Conservation (phyloP, 345 rosid species). For the Camelina hispida region DNA sequence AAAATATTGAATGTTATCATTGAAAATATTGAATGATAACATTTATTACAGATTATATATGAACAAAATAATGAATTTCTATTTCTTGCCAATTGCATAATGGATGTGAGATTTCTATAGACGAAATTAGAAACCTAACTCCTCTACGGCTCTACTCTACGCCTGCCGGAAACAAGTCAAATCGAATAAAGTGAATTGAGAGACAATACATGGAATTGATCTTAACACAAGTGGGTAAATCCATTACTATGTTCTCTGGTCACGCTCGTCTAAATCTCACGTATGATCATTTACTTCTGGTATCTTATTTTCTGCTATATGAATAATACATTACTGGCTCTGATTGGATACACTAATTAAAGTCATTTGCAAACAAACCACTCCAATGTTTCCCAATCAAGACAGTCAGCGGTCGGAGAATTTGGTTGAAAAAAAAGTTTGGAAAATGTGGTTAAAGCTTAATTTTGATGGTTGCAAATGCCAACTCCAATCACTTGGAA, state of each 20-base stretch:
- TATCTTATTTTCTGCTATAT: background rate
- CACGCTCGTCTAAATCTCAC: slow-evolving; percentile 8
- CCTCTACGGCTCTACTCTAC: background rate
- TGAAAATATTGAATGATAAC: background rate
- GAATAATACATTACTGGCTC: no score
- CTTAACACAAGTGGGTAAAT: background rate
- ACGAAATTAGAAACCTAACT: slow-evolving; percentile 21
- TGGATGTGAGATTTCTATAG: slow-evolving; percentile 18
- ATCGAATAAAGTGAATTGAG: background rate
- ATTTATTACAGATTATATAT: background rate
- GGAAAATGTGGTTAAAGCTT: no score
- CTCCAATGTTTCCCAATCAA: no score
- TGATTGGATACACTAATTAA: no score
- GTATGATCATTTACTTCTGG: background rate
- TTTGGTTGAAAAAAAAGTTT: no score
- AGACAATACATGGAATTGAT: slow-evolving; percentile 16
- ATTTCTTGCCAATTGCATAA: background rate
- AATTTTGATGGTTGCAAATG: no score
- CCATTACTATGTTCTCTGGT: background rate
- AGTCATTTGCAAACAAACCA: no score
- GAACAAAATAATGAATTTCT: background rate
- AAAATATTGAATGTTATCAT: background rate
- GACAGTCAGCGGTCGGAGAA: no score
- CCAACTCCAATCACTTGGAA: no score
- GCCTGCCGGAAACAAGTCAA: background rate